Evolutionary conservation across 2,329 filamentous ascomycete genomes (phyloP).

Genomic region (Dryadomyces quercivorus): DNA sequence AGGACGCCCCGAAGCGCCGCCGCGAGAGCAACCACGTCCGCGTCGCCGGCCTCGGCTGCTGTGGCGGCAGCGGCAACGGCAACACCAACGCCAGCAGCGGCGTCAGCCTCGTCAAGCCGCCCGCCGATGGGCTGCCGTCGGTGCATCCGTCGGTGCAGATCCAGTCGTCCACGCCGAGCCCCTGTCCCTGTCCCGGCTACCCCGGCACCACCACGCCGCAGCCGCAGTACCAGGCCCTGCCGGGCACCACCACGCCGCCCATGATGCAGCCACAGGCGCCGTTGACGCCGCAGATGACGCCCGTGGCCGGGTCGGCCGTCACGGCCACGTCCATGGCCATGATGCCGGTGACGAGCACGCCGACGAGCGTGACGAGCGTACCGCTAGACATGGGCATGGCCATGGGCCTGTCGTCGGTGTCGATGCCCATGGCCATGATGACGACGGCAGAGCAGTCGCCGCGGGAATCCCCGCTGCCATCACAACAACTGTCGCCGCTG

Average conservation of each 20-base stretch:
- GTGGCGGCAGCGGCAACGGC: background rate
- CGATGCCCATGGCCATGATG: background rate
- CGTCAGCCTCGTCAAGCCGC: background rate
- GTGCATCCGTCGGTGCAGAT: too few relatives aligned
- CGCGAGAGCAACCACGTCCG: conserved; percentile 47
- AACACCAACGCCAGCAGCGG: background rate
- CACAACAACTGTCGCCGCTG: background rate
- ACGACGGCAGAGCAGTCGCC: conserved; percentile 4
- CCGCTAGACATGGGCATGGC: background rate
- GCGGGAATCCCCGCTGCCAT: too few relatives aligned
- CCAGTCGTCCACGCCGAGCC: conserved; percentile 7
- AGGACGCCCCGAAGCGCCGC: conserved; percentile 56
- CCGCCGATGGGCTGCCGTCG: too few relatives aligned
- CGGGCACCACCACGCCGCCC: background rate
- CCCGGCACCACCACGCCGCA: background rate
- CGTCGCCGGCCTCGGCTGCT: conserved; percentile 26
- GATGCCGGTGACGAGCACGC: background rate
- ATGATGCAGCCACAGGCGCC: conserved; percentile 6
- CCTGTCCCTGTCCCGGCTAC: background rate
- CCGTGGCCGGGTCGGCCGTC: too few relatives aligned
- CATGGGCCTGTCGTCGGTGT: background rate
- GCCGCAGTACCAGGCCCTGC: background rate
- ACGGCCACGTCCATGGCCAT: background rate
- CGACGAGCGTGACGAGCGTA: background rate
- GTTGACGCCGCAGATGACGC: conserved; percentile 32